These are phyloP conservation scores for Arachnomyces sp. DNA, from an alignment of 2,329 filamentous ascomycete species.

Conservation along the genomic window DNA sequence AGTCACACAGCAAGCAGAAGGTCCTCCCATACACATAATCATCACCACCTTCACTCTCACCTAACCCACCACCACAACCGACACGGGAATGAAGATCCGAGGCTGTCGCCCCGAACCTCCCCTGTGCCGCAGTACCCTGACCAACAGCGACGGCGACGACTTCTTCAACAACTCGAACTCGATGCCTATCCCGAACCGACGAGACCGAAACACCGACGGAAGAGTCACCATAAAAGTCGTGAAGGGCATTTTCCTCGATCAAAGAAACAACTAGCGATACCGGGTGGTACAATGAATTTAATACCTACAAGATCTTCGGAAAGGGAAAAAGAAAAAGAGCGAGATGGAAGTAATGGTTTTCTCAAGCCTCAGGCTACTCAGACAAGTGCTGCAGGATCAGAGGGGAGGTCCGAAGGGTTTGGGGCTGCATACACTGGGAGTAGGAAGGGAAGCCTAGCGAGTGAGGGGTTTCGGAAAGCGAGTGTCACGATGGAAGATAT, in stretches of 20 bases:
- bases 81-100: too few relatives aligned
- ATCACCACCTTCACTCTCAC: neutral
- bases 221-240: too few relatives aligned
- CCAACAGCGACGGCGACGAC: too few relatives aligned
- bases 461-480: constrained; percentile 22
- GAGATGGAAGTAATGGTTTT: constrained; percentile 23
- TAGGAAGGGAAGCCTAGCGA: constrained; percentile 19
- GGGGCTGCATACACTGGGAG: constrained; percentile 3
- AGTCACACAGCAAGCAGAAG: too few relatives aligned
- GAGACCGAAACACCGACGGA: too few relatives aligned
- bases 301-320: constrained; percentile 23
- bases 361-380: constrained; percentile 20
- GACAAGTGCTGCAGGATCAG: constrained; percentile 16
- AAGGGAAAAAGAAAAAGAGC: constrained; percentile 22
- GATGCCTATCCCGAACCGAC: too few relatives aligned
- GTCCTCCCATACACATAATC: neutral
- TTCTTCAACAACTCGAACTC: too few relatives aligned
- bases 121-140: too few relatives aligned
- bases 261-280: too few relatives aligned
- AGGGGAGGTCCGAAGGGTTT: constrained; percentile 22
- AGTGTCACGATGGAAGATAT: constrained; percentile 28
- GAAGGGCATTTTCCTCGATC: too few relatives aligned
- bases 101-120: too few relatives aligned
- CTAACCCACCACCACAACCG: constrained; percentile 7
- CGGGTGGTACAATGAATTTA: constrained; percentile 19